Conservation (phyloP, 78 protist species). For the Dictyostelium brefeldianum region DNA sequence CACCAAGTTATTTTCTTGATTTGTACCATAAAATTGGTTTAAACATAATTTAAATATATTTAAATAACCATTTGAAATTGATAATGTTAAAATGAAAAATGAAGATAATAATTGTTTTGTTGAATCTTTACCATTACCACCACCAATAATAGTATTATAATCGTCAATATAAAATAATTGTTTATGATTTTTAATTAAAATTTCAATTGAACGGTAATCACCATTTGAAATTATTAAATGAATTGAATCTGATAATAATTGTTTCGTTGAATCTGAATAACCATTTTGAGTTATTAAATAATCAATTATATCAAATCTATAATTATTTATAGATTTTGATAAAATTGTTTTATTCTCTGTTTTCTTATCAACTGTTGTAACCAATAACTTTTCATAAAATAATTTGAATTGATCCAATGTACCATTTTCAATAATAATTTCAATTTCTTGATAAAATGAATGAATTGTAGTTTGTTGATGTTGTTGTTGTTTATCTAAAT, state of each 20-base stretch:
- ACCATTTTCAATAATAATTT: neutral
- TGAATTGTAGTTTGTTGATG: neutral
- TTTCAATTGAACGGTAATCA: neutral
- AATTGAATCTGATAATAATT: constrained; percentile 5
- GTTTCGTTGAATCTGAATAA: neutral
- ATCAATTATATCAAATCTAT: neutral
- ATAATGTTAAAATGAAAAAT: neutral
- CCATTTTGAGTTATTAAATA: neutral
- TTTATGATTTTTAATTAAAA: neutral
- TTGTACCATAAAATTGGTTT: too few species aligned
- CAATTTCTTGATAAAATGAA: constrained; percentile 18
- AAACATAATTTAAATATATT: constrained; percentile 2
- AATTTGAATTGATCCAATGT: neutral
- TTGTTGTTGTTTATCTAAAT: neutral
- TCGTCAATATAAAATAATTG: neutral
- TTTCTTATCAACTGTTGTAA: neutral
- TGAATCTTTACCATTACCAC: too few species aligned
- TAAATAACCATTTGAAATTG: constrained; percentile 6
- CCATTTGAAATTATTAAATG: constrained; percentile 20
- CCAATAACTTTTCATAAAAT: neutral
- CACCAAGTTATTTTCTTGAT: too few species aligned
- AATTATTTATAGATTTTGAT: constrained; percentile 3
- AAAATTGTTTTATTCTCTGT: neutral
- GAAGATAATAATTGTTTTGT: neutral
- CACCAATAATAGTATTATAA: too few species aligned